Percentiles rank a stretch among this genome's conserved stretches.
phyloP scores from a whole-genome alignment of 495 filamentous ascomycete species.

The Neurospora sp. region DNA sequence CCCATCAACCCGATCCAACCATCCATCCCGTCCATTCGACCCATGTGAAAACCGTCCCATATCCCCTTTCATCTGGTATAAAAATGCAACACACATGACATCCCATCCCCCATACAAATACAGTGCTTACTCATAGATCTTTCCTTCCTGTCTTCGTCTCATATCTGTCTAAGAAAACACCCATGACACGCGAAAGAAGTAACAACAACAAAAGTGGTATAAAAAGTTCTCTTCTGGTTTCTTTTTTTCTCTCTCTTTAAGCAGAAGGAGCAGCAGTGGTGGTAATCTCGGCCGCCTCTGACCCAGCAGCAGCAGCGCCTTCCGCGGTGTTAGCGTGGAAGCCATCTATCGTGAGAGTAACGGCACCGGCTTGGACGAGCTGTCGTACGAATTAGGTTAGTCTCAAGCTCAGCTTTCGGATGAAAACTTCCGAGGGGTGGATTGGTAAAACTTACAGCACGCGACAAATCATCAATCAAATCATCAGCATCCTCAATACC shows the following conservation, averaged over 20 bases:
- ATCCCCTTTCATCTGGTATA: not conserved
- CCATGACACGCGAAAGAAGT: not conserved
- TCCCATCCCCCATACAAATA: not conserved
- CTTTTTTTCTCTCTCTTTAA: not conserved
- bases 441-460: constrained; percentile 62
- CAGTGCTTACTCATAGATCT: not conserved
- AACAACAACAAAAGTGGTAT: not conserved
- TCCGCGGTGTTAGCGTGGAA: constrained; percentile 46
- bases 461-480: constrained; percentile 82
- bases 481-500: constrained; percentile 93
- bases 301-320: not conserved
- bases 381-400: constrained; percentile 27
- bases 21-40: not conserved
- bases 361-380: constrained; percentile 90
- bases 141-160: not conserved
- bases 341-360: constrained; percentile 71
- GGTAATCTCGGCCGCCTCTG: not conserved
- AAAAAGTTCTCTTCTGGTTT: not conserved
- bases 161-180: not conserved
- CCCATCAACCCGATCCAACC: not conserved
- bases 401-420: not conserved
- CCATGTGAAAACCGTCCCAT: not conserved
- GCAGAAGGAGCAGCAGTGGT: not conserved
- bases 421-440: not conserved
- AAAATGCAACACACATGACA: not conserved